A percentile compares a stretch with the other conserved stretches of the same genome.
phyloP scores from a whole-genome alignment of 768 basidiomycete genomes.

The Chalciporus piperatus region DNA sequence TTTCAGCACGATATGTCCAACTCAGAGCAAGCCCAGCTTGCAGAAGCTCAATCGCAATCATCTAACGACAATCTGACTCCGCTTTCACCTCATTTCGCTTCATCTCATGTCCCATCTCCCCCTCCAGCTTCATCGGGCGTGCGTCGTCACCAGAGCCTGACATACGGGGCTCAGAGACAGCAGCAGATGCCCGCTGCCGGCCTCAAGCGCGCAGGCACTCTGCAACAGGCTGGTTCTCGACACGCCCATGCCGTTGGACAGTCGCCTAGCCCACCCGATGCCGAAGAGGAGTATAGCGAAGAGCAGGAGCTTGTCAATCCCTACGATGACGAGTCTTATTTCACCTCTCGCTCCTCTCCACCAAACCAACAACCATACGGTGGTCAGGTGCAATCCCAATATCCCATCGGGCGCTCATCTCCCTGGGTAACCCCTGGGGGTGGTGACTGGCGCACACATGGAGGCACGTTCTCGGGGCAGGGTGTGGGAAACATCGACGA shows the following conservation, averaged over 20 bases:
- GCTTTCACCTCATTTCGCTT: conserved; percentile 59
- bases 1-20: conserved; percentile 22
- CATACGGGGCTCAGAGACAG: conserved; percentile 59
- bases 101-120: conserved; percentile 58
- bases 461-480: conserved; percentile 31
- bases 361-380: conserved; percentile 40
- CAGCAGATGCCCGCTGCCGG: conserved; percentile 49
- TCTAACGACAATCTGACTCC: conserved; percentile 45
- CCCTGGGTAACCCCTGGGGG: conserved; percentile 57
- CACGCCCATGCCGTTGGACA: conserved; percentile 29
- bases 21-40: conserved; percentile 32
- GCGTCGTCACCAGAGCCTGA: conserved; percentile 78
- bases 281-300: conserved; percentile 56
- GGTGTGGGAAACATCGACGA: conserved; percentile 57
- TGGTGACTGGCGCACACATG: conserved; percentile 57
- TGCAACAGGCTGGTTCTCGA: conserved; percentile 47
- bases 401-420: conserved; percentile 58
- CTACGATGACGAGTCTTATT: conserved; percentile 54
- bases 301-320: conserved; percentile 42
- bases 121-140: conserved; percentile 70
- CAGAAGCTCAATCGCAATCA: conserved; percentile 48
- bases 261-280: conserved; percentile 47
- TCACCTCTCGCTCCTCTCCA: conserved; percentile 43
- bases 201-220: conserved; percentile 74
- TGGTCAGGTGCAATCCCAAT: conserved; percentile 34